These are phyloP conservation scores for Trichoderma koningiopsis DNA, from an alignment of 2,329 filamentous ascomycete species.

Conservation along the genomic window DNA sequence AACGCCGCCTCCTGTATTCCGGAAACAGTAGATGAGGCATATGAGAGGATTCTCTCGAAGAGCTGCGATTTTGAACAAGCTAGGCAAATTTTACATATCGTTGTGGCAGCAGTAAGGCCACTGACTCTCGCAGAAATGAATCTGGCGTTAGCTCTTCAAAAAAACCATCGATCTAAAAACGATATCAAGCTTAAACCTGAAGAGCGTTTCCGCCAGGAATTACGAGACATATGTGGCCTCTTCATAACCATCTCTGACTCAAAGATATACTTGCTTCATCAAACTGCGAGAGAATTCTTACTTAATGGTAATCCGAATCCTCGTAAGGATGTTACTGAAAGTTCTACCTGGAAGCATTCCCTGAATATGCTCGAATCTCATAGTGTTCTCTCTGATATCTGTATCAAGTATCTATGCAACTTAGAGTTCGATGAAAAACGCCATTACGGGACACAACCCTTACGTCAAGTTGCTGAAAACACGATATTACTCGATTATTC, in stretches of 20 bases:
- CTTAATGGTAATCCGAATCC: not conserved
- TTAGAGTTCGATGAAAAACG: not conserved
- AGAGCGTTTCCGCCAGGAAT: slow-evolving; percentile 20
- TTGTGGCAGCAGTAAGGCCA: slow-evolving; percentile 32
- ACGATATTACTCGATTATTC: slow-evolving; percentile 27
- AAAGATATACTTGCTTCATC: slow-evolving; percentile 32
- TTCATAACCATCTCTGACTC: slow-evolving; percentile 32
- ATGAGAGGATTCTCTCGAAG: slow-evolving; percentile 33
- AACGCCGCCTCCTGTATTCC: slow-evolving; percentile 27
- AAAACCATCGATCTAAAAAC: slow-evolving; percentile 2
- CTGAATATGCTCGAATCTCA: slow-evolving; percentile 26
- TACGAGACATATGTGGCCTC: slow-evolving; percentile 38
- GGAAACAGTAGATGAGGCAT: slow-evolving; percentile 32
- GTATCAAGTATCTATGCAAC: slow-evolving; percentile 21
- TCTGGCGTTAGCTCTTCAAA: slow-evolving; percentile 28
- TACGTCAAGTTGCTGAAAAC: not conserved
- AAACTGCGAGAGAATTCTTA: slow-evolving; percentile 32
- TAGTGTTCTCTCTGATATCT: slow-evolving; percentile 27
- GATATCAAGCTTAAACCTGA: slow-evolving; percentile 22
- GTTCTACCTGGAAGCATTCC: slow-evolving; percentile 26
- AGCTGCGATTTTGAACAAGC: slow-evolving; percentile 24
- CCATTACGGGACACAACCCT: not conserved
- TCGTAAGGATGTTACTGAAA: accelerated
- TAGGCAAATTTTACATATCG: slow-evolving; percentile 32
- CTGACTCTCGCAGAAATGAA: slow-evolving; percentile 32